Evolutionary conservation across 176 grass and related monocot species (phyloP).

Genomic region (Bromus sterilis): DNA sequence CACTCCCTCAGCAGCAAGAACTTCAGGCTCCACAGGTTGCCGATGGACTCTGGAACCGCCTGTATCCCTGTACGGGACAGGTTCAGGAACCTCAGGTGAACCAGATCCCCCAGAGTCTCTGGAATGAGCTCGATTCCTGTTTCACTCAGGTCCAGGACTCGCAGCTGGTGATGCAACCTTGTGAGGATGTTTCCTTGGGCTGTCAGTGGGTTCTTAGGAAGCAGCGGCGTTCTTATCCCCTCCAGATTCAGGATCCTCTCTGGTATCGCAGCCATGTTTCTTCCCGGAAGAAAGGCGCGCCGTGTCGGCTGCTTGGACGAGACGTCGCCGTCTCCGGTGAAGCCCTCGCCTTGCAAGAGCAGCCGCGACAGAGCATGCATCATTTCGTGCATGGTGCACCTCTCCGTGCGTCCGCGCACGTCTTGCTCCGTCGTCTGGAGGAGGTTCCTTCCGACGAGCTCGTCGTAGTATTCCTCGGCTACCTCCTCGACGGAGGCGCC

Average conservation of each 20-base stretch:
- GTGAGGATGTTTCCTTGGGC: slow-evolving; percentile 23
- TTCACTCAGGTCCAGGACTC: slow-evolving; percentile 56
- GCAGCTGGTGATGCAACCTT: slow-evolving; percentile 30
- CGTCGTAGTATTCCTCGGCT: slow-evolving; percentile 53
- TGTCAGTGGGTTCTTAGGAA: slow-evolving; percentile 53
- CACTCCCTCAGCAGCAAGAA: slow-evolving; percentile 65
- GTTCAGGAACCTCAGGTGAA: slow-evolving; percentile 67
- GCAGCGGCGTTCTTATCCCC: slow-evolving; percentile 48
- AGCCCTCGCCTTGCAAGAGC: slow-evolving; percentile 34
- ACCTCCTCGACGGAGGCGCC: slow-evolving; percentile 29
- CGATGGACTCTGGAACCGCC: slow-evolving; percentile 44
- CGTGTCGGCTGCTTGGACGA: slow-evolving; percentile 6
- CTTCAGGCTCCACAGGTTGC: slow-evolving; percentile 43
- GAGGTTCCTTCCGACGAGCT: slow-evolving; percentile 59
- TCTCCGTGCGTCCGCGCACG: background rate
- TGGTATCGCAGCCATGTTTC: slow-evolving; percentile 28
- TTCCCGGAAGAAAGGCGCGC: slow-evolving; percentile 28
- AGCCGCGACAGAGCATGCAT: slow-evolving; percentile 44
- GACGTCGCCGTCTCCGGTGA: slow-evolving; percentile 5
- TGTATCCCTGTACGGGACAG: slow-evolving; percentile 58
- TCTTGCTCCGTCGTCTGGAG: slow-evolving; percentile 26
- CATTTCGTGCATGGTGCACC: slow-evolving; percentile 50
- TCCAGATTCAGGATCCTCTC: slow-evolving; percentile 32
- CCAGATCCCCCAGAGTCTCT: slow-evolving; percentile 37
- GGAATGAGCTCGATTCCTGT: slow-evolving; percentile 47